These are phyloP conservation scores for Piloderma croceum DNA, from an alignment of 768 basidiomycete species.

Conservation along the genomic window DNA sequence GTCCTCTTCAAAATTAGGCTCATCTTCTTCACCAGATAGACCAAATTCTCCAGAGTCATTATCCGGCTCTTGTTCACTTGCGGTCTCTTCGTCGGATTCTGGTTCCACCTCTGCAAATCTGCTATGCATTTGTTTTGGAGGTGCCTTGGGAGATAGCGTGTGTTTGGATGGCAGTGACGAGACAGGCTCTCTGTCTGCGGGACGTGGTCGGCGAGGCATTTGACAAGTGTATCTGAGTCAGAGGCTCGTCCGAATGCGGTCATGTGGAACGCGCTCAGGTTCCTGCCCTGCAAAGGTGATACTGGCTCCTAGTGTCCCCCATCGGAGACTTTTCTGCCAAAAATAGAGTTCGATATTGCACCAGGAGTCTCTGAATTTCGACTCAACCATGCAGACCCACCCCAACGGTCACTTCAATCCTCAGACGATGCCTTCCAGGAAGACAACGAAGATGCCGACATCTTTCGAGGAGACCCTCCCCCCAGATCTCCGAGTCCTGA, in stretches of 20 bases:
- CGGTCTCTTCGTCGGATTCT: not conserved
- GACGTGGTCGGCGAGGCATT: slow-evolving; percentile 38
- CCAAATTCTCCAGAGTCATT: slow-evolving; percentile 1
- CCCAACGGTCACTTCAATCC: no score
- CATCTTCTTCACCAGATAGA: slow-evolving; percentile 23
- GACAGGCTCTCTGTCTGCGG: slow-evolving; percentile 22
- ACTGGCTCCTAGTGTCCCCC: no score
- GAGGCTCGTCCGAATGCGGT: no score
- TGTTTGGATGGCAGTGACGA: slow-evolving; percentile 1
- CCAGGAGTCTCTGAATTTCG: no score
- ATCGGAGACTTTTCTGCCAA: no score
- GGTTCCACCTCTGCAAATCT: slow-evolving; percentile 2
- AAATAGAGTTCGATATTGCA: no score
- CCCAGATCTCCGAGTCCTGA: slow-evolving; percentile 23
- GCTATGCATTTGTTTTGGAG: not conserved
- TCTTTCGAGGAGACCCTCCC: slow-evolving; percentile 53
- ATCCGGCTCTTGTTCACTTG: not conserved
- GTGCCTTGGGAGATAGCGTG: slow-evolving; percentile 5
- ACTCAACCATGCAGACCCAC: no score
- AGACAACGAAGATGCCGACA: slow-evolving; percentile 39
- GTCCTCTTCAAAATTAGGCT: slow-evolving; percentile 16
- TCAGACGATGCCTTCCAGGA: no score
- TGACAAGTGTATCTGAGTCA: no score
- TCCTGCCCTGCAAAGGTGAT: no score
- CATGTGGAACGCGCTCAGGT: no score